Base-by-base conservation (phyloP, 345 rosid species). In the Salix arbutifolia region DNA sequence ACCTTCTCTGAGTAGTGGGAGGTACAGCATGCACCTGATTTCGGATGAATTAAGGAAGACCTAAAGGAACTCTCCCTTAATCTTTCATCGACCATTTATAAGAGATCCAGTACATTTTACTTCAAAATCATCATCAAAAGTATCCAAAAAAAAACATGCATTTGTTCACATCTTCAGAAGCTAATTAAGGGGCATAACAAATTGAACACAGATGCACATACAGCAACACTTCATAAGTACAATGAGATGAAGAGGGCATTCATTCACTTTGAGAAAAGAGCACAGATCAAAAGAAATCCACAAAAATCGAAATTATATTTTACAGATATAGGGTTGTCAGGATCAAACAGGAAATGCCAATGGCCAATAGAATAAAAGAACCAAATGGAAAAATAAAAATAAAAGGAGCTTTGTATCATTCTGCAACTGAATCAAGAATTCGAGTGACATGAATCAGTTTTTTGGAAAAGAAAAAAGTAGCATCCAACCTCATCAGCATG, bases 401-500 rank as follows among this genome's bases (percentile, higher is more conserved):
- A 65, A 73, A 35, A 42, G 14, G 62, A 79, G 62, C 72, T 79
- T 31, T 30, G 35, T 65, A 76, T 78, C 72, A 72, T 74, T 52
- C 71, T 53, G 38, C n/a, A 73, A 19, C 58, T 38, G 73, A 76
- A 83, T 74, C 74, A 74, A 78, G 58, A 35, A 40, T 35, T 72
- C 61, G 64, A 61, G 69, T 52, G 25, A 68, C 42, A 33, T 42
- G 74, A 68, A 84, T 64, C 69, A 69, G 77, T 65, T 62, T 23
- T 52, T 42, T 18, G 17, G 37, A 65, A 74, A 83, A 68, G 18
- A 35, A 72, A 40, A 30, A 44, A 23, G 66, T 16, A 28, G 52
- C 50, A 67, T 48, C 81, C 67, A 75, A 81, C 80, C 90, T 79
- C 74, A 9, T 90, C 85, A 91, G 85, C 98, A 93, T 53, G 94